Percentiles rank a stretch among this genome's conserved stretches.
Evolutionary conservation across 805 yeast genomes (phyloP).

Genomic region (Nakazawaea peltata): DNA sequence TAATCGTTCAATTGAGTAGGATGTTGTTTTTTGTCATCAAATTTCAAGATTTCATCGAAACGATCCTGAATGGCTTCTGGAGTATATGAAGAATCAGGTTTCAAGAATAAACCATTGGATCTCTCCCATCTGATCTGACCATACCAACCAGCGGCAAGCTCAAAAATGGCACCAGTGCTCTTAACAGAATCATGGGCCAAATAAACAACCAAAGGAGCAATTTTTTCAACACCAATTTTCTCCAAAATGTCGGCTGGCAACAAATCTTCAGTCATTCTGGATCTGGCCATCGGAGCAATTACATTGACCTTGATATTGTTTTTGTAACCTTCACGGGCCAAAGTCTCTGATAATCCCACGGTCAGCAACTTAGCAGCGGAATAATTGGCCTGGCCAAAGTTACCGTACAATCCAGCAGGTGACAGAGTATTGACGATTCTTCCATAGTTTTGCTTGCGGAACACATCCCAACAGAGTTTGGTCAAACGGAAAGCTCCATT

Average conservation of each 20-base stretch:
- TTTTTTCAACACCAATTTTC: conserved; percentile 75
- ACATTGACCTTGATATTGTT: conserved; percentile 79
- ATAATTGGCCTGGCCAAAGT: conserved; percentile 94
- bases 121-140: conserved; percentile 95
- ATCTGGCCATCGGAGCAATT: conserved; percentile 92
- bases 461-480: conserved; percentile 86
- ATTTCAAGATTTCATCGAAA: conserved; percentile 57
- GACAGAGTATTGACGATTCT: conserved; percentile 90
- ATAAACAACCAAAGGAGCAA: conserved; percentile 86
- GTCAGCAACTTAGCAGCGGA: conserved; percentile 88
- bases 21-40: conserved; percentile 50
- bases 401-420: conserved; percentile 95
- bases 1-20: conserved; percentile 74
- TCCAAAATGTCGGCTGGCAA: conserved; percentile 81
- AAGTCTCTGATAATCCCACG: conserved; percentile 87
- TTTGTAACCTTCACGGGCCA: conserved; percentile 88
- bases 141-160: conserved; percentile 90
- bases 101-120: conserved; percentile 77
- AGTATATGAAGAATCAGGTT: conserved; percentile 68
- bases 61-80: conserved; percentile 75
- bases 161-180: conserved; percentile 72
- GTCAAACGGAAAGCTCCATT: conserved; percentile 84
- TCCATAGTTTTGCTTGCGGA: conserved; percentile 80
- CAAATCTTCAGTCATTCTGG: conserved; percentile 91
- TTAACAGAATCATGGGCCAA: conserved; percentile 58